Percentiles rank a stretch among this genome's conserved stretches.
Evolutionary conservation across 352 stramenopile genomes (phyloP).

Genomic region (Globisporangium uncinulatum): DNA sequence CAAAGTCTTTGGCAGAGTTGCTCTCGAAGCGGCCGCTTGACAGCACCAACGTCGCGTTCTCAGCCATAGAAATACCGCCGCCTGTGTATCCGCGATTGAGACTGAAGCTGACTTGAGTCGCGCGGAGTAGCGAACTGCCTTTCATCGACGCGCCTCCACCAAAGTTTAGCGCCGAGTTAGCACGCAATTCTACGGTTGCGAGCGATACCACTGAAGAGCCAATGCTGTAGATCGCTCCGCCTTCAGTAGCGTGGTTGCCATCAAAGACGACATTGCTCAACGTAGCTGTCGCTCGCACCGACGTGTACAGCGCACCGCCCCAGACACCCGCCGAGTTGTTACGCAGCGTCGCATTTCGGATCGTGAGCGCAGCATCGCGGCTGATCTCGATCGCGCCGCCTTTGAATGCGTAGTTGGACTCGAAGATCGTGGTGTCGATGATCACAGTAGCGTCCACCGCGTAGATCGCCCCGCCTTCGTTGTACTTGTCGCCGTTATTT

Average conservation of each 20-base stretch:
- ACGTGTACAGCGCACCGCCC: slow-evolving; percentile 45
- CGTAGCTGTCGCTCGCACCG: slow-evolving; percentile 29
- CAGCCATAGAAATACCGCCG: slow-evolving; percentile 33
- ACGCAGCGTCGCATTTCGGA: slow-evolving; percentile 19
- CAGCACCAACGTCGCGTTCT: slow-evolving; percentile 28
- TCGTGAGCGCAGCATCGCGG: slow-evolving; percentile 24
- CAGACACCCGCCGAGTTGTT: slow-evolving; percentile 31
- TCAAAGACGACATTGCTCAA: slow-evolving; percentile 26
- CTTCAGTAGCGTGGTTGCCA: slow-evolving; percentile 35
- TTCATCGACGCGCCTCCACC: slow-evolving; percentile 33
- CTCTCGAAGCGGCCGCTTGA: slow-evolving; percentile 19
- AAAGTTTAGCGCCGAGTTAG: slow-evolving; percentile 36
- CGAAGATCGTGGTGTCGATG: slow-evolving; percentile 27
- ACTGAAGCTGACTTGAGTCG: slow-evolving; percentile 14
- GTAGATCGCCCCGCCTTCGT: slow-evolving; percentile 41
- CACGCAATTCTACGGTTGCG: background rate
- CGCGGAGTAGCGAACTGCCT: slow-evolving; percentile 19
- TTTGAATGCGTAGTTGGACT: slow-evolving; percentile 31
- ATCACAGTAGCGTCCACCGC: slow-evolving; percentile 31
- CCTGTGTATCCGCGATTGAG: slow-evolving; percentile 44
- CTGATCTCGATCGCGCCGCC: slow-evolving; percentile 48
- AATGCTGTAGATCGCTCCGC: slow-evolving; percentile 38
- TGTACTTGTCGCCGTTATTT: slow-evolving; percentile 28
- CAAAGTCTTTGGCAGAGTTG: slow-evolving; percentile 46
- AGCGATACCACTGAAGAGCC: slow-evolving; percentile 29